Base-by-base conservation (phyloP, 176 grass and related monocot species). In the Eleusine coracana region DNA sequence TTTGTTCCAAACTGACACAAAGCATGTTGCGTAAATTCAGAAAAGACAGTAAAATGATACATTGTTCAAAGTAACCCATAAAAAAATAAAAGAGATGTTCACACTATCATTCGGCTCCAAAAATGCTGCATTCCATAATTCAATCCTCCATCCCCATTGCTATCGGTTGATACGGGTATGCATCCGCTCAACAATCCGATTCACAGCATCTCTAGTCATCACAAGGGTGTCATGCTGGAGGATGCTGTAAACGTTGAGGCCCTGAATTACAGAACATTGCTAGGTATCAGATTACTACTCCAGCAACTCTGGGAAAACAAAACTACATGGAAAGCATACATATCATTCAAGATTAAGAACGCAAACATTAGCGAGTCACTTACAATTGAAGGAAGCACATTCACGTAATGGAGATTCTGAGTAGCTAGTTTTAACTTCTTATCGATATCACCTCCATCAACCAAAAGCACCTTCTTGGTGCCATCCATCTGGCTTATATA, bases 161-260 rank as follows among this genome's bases (percentile, higher is more conserved):
- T 78, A 93, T 50, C 87, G 80, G 76, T 83, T 92, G 73, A 92
- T 95, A 18, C 89, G 96, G 14, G 85, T 95, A 69, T 95, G 92
- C 92, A 98, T 98, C 49, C 87, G 72, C 80, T 96, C 84, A 0
- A 90, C 87, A 5, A 98, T 95, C 87, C 88, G 88, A 60, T 82
- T 95, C 66, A 98, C 76, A 31, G 90, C 90, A 42, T 84, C 85
- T 38, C 50, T 79, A n/a, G 90, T 91, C 96, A 98, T 93, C 74
- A 91, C 89, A 44, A 95, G 68, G 5, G 87, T 93, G 50, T 98
- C 96, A 85, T 98, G 92, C 87, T 92, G 89, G 77, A 98, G 84
- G 82, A 98, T 98, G 62, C 92, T 98, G 85, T 98, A 95, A 51
- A 98, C 90, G 42, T 95, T 85, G 41, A 99, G 79, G 16, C 91